Evolutionary conservation across 2,329 filamentous ascomycete species (phyloP), one percentile per base, ranked within the genome.

Genomic region (Catunica adiposa): DNA sequence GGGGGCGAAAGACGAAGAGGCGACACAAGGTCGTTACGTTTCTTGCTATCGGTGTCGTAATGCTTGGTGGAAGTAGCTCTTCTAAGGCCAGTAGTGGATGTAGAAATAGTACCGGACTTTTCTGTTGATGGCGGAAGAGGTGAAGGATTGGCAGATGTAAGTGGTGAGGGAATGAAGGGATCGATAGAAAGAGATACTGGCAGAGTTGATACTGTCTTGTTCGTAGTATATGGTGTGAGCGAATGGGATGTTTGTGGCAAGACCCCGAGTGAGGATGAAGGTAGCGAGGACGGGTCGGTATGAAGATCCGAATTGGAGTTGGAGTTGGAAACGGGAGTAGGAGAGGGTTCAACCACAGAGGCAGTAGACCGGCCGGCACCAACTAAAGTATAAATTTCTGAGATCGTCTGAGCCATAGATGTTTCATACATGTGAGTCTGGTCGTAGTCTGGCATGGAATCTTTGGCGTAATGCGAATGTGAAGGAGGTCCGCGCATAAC

Each of bases 51-150:
- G 22, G 53, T 53, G 56, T 58, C 56, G 50, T 53, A 55, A 14
- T 58, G 53, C 42, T 58, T 58, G 25, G 56, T 58, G 3, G 56
- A 58, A 22, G 56, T 52, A 44, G 56, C 56, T 56, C 56, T 55
- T 50, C 42, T 52, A 15, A 58, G 37, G 3, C 56, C 53, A 42
- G 15, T 53, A 25, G 34, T 34, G 9, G 25, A 52, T 9, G 23
- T 44, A 8, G 37, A 25, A 4, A 26, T 46, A 14, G 55, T 26
- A 15, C 29, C 31, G 17, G 48, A 23, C n/a, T 26, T 5, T 22
- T 7, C 29, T 3, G 20, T 51, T 14, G 25, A 11, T 31, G 17
- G 38, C n/a, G 38, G 50, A 17, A 46, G 50, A 53, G 26, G 38
- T 17, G 42, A 56, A 17, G 47, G 50, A n/a, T 51, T 51, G 9